Conservation (phyloP, 352 stramenopile genomes). For the Phytopythium cucurbitacearum region DNA sequence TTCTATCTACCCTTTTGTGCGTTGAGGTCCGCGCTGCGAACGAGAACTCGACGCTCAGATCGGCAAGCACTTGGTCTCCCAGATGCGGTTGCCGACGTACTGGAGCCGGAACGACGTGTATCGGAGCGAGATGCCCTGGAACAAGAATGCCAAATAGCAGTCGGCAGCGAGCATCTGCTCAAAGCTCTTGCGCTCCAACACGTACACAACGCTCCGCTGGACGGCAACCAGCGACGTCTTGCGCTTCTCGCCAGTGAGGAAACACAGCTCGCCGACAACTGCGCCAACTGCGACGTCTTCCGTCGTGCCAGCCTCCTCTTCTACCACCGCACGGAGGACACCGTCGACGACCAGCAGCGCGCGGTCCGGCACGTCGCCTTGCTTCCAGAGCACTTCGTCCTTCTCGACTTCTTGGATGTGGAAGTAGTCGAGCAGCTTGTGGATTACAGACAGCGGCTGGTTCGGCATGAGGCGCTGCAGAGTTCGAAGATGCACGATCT, state of each 20-base stretch:
- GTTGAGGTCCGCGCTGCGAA: too few relatives aligned
- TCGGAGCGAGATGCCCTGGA: slow-evolving; percentile 66
- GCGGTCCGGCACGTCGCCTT: slow-evolving; percentile 50
- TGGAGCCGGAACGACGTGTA: slow-evolving; percentile 76
- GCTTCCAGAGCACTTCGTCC: slow-evolving; percentile 60
- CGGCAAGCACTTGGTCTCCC: slow-evolving; percentile 79
- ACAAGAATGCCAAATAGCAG: slow-evolving; percentile 64
- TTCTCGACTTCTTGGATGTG: slow-evolving; percentile 53
- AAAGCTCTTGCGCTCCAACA: slow-evolving; percentile 50
- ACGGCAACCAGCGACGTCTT: slow-evolving; percentile 71
- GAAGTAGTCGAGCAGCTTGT: slow-evolving; percentile 75
- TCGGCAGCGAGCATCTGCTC: slow-evolving; percentile 62
- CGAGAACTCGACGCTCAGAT: slow-evolving; percentile 26
- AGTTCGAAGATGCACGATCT: slow-evolving; percentile 43
- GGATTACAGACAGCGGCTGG: slow-evolving; percentile 53
- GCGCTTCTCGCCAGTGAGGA: slow-evolving; percentile 75
- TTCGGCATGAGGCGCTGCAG: slow-evolving; percentile 69
- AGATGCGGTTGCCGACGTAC: slow-evolving; percentile 82
- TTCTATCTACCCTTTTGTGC: too few relatives aligned
- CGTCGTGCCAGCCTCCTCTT: slow-evolving; percentile 76
- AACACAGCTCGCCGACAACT: slow-evolving; percentile 74
- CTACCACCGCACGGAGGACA: slow-evolving; percentile 57
- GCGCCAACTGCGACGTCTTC: slow-evolving; percentile 67
- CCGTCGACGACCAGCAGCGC: slow-evolving; percentile 63
- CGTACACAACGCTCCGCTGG: slow-evolving; percentile 61